phyloP scores from a whole-genome alignment of 768 basidiomycete genomes.

The Strobilomyces echinocephalus region DNA sequence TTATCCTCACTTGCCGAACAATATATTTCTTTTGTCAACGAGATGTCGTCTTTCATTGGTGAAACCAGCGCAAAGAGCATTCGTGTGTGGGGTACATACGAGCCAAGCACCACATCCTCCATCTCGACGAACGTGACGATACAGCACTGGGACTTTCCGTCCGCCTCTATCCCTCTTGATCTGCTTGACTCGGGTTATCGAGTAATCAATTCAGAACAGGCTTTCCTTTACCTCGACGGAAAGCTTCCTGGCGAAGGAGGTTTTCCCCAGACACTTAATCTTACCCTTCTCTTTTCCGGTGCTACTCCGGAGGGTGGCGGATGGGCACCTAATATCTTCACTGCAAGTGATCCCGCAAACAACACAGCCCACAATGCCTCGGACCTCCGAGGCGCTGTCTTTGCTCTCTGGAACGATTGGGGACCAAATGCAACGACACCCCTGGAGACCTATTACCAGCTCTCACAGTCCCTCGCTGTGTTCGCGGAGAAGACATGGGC shows the following conservation, averaged over 20 bases:
- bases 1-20: constrained; percentile 33
- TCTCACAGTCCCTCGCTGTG: constrained; percentile 37
- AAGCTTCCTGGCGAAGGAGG: constrained; percentile 32
- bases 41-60: constrained; percentile 37
- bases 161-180: constrained; percentile 29
- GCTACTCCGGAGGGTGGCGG: constrained; percentile 25
- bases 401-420: constrained; percentile 43
- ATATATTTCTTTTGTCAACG: constrained; percentile 41
- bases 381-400: constrained; percentile 32
- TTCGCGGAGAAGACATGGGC: constrained; percentile 43
- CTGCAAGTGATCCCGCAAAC: constrained; percentile 24
- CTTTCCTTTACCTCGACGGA: constrained; percentile 36
- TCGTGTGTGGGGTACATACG: constrained; percentile 40
- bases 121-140: constrained; percentile 40
- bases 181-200: constrained; percentile 33
- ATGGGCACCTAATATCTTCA: constrained; percentile 37
- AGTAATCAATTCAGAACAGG: constrained; percentile 35
- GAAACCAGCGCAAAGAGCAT: constrained; percentile 33
- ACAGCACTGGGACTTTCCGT: constrained; percentile 41
- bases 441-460: constrained; percentile 41
- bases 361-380: constrained; percentile 29
- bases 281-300: constrained; percentile 30
- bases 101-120: constrained; percentile 33
- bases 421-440: constrained; percentile 43
- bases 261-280: constrained; percentile 31